A percentile compares a stretch with the other conserved stretches of the same genome.
Conservation (phyloP, 2,329 filamentous ascomycete genomes). For the Penicillium sp. region DNA sequence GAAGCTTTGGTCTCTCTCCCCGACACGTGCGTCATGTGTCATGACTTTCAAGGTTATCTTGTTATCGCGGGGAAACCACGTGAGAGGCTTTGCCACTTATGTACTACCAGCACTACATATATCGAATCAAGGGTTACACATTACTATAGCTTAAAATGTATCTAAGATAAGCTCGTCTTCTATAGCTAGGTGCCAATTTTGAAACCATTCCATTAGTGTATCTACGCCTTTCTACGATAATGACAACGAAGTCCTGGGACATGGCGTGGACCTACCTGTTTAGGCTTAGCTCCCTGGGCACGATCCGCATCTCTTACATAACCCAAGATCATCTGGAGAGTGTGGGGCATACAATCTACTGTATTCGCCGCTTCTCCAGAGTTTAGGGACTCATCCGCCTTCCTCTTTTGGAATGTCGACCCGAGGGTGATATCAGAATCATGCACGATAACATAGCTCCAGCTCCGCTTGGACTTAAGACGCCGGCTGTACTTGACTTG, state of each 20-base stretch:
- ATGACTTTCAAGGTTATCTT: conserved; percentile 15
- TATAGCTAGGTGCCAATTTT: too few species aligned
- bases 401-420: conserved; percentile 17
- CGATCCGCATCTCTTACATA: neutral
- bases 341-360: conserved; percentile 10
- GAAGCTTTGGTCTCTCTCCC: neutral
- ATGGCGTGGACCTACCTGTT: conserved; percentile 23
- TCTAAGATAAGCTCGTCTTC: too few species aligned
- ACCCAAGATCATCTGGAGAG: conserved; percentile 15
- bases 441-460: conserved; percentile 7
- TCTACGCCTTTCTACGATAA: neutral
- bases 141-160: too few species aligned
- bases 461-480: conserved; percentile 10
- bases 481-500: conserved; percentile 10
- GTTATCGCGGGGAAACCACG: neutral
- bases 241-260: neutral
- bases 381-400: conserved; percentile 6
- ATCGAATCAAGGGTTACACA: too few species aligned
- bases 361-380: conserved; percentile 4
- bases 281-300: conserved; percentile 10
- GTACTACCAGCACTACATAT: too few species aligned
- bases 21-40: neutral
- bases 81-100: neutral
- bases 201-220: neutral
- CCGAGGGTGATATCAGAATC: conserved; percentile 9